Conservation (phyloP, 139 green algal genomes). For the Chlorella sp. region DNA sequence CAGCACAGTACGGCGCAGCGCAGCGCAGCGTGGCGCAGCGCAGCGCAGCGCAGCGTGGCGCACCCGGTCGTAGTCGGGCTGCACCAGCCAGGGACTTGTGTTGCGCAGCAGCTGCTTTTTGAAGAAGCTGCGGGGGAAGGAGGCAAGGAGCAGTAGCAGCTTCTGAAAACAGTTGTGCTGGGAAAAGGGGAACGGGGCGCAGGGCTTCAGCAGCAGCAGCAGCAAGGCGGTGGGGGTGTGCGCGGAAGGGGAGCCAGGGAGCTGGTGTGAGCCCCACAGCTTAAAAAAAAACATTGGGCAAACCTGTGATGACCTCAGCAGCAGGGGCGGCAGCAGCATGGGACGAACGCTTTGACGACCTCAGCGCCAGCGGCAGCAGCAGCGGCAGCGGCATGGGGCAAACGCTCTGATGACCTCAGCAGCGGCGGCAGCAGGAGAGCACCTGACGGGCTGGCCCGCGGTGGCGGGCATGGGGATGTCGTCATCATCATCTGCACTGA, state of each 20-base stretch:
- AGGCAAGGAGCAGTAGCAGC: background rate
- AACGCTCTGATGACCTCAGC: too few relatives aligned
- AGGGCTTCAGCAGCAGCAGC: background rate
- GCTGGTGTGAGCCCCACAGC: too few relatives aligned
- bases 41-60: background rate
- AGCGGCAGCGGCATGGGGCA: too few relatives aligned
- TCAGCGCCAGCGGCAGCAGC: background rate
- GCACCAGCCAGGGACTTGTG: slow-evolving; percentile 22
- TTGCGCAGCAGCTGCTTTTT: slow-evolving; percentile 38
- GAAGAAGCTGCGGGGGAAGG: slow-evolving; percentile 6
- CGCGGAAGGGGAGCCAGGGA: too few relatives aligned
- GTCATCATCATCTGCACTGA: slow-evolving; percentile 7
- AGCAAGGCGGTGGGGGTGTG: too few relatives aligned
- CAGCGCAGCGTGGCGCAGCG: too few relatives aligned
- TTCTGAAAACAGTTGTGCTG: background rate
- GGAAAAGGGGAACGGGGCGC: background rate
- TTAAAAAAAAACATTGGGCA: too few relatives aligned
- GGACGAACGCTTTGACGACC: too few relatives aligned
- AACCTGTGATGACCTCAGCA: too few relatives aligned
- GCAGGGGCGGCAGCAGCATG: too few relatives aligned
- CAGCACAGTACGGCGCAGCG: too few relatives aligned
- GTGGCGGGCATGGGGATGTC: slow-evolving; percentile 19
- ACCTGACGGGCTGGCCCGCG: slow-evolving; percentile 20
- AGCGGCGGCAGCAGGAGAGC: background rate
- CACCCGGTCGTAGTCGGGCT: slow-evolving; percentile 45